Evolutionary conservation across 768 basidiomycete genomes (phyloP), one percentile per base, ranked within the genome.

Genomic region (Calvatia gigantea): DNA sequence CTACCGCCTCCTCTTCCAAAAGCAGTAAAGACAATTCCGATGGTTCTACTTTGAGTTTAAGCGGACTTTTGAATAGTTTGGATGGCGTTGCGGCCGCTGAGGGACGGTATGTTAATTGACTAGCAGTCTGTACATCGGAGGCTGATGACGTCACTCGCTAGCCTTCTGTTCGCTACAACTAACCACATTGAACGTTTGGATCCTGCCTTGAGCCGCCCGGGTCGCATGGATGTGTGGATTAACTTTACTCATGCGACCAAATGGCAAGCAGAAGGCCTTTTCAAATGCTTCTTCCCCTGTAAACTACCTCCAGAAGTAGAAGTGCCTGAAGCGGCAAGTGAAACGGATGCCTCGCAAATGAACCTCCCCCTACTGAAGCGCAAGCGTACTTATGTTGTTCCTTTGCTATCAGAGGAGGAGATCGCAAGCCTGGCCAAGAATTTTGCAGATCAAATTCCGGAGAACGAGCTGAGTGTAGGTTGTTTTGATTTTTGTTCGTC

Each of bases 121-220:
- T 2, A 9, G 37, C 23, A 27, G 17, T 27, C 19, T 41, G 21
- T n/a, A 37, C 39, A 6, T 38, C 43, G 62, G 54, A 59, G 29
- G 61, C 46, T 47, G 7, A 39, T 42, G 43, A 29, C 33, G 32
- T 58, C 60, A 42, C 53, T 45, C 57, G 61, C 58, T 63, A 86
- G 90, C 37, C 79, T 96, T 56, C 77, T 95, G 8, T 94, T 95
- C 69, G 93, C 92, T 51, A 94, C 91, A 6, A 94, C 91, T 11
- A 97, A 97, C 72, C 94, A 96, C 67, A 91, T 94, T 62, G 92
- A 96, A 66, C 86, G 91, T 43, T 80, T 97, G 31, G 94, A 97
- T 69, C 92, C 88, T 46, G 91, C 92, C 3, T 79, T 95, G 32
- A 89, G 85, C 67, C 83, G 91, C 19, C 89, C 93, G 27, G 94